phyloP scores from a whole-genome alignment of 2,329 filamentous ascomycete species.

The Penicillium sp. region DNA sequence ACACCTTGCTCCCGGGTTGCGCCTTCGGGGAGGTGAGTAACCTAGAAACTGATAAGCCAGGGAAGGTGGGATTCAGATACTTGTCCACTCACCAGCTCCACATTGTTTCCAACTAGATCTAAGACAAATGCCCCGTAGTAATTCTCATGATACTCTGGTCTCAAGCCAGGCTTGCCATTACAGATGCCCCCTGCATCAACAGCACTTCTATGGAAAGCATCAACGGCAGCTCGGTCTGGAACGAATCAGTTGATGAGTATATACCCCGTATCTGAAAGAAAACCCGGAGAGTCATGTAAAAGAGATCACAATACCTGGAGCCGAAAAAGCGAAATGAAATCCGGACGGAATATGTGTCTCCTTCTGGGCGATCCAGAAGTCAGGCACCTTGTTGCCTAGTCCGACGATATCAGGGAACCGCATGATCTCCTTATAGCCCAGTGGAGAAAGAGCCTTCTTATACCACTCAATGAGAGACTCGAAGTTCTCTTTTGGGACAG shows the following conservation, averaged over 20 bases:
- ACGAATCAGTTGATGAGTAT: neutral
- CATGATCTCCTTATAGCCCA: slow-evolving; percentile 34
- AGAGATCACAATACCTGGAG: slow-evolving; percentile 22
- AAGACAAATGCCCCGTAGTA: slow-evolving; percentile 59
- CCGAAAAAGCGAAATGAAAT: slow-evolving; percentile 32
- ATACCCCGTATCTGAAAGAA: neutral
- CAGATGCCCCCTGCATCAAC: slow-evolving; percentile 51
- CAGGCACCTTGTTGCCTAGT: slow-evolving; percentile 31
- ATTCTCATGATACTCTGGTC: slow-evolving; percentile 49
- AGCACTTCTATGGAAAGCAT: slow-evolving; percentile 51
- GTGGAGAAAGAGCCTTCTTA: slow-evolving; percentile 31
- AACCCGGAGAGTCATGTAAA: slow-evolving; percentile 30
- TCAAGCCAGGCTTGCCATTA: slow-evolving; percentile 55
- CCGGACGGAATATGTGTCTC: slow-evolving; percentile 8
- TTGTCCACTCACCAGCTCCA: slow-evolving; percentile 46
- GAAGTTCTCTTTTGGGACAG: slow-evolving; percentile 31
- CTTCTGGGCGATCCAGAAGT: slow-evolving; percentile 34
- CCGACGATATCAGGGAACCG: slow-evolving; percentile 33
- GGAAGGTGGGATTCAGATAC: neutral
- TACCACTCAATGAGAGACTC: slow-evolving; percentile 35
- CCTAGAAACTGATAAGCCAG: neutral
- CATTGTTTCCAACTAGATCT: slow-evolving; percentile 59
- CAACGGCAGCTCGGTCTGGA: slow-evolving; percentile 41
- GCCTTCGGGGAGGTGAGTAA: neutral
- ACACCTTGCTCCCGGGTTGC: no score